A percentile compares a stretch with the other conserved stretches of the same genome.
phyloP scores from a whole-genome alignment of 2,329 filamentous ascomycete genomes.

The Xylaria sp. region DNA sequence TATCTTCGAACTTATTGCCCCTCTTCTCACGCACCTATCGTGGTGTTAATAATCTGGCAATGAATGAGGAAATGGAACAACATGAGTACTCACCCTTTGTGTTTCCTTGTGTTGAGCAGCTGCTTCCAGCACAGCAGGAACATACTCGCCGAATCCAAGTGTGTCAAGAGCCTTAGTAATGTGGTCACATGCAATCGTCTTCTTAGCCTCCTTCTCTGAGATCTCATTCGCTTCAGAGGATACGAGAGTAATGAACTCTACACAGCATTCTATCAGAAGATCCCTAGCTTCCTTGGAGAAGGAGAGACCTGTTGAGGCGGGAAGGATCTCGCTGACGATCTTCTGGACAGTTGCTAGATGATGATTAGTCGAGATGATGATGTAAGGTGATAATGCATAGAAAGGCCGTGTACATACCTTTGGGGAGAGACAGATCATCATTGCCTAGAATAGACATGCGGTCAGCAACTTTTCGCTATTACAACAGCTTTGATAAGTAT shows the following conservation, averaged over 20 bases:
- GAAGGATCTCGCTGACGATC: slow-evolving; percentile 94
- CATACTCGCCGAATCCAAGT: slow-evolving; percentile 92
- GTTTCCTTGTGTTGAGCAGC: slow-evolving; percentile 80
- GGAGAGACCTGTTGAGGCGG: slow-evolving; percentile 77
- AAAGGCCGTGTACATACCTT: slow-evolving; percentile 60
- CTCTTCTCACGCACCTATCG: slow-evolving; percentile 91
- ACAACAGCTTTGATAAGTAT: not conserved
- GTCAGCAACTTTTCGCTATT: slow-evolving; percentile 16
- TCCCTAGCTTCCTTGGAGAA: slow-evolving; percentile 97
- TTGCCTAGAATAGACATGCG: slow-evolving; percentile 57
- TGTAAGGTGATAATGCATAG: not conserved
- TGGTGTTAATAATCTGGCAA: slow-evolving; percentile 30
- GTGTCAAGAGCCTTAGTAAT: slow-evolving; percentile 94
- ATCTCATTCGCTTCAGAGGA: slow-evolving; percentile 99
- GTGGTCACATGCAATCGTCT: slow-evolving; percentile 98
- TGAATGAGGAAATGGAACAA: not conserved
- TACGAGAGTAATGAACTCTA: slow-evolving; percentile 98
- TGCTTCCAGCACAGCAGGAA: slow-evolving; percentile 75
- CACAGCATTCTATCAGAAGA: slow-evolving; percentile 96
- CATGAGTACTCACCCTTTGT: slow-evolving; percentile 74
- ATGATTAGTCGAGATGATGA: slow-evolving; percentile 44
- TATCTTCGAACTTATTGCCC: slow-evolving; percentile 95
- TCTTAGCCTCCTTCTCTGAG: slow-evolving; percentile 98
- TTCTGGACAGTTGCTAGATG: slow-evolving; percentile 74
- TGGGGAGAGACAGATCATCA: slow-evolving; percentile 72